Evolutionary conservation across 768 basidiomycete species (phyloP).

Genomic region (Myochromella boudieri): DNA sequence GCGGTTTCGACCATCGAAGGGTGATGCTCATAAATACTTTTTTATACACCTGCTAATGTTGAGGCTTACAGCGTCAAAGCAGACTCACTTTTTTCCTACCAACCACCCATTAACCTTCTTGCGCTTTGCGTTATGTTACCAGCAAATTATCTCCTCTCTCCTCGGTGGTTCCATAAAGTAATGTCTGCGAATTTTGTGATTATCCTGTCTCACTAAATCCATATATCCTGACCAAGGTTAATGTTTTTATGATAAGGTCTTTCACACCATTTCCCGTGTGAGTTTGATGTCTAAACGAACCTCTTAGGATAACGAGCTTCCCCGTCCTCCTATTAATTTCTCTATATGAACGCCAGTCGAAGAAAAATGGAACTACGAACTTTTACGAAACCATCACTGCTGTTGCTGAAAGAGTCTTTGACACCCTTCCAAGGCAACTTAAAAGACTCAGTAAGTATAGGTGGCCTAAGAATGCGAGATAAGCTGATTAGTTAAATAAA

Average conservation of each 20-base stretch:
- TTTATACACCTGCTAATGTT: neutral
- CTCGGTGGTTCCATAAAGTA: slow-evolving; percentile 98
- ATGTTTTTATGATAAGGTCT: slow-evolving; percentile 85
- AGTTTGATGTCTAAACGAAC: slow-evolving; percentile 1
- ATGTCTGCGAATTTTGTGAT: neutral
- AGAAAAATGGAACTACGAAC: slow-evolving; percentile 58
- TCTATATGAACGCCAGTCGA: slow-evolving; percentile 83
- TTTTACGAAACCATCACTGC: slow-evolving; percentile 74
- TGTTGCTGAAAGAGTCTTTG: slow-evolving; percentile 67
- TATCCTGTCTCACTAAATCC: neutral
- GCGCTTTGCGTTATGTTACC: slow-evolving; percentile 89
- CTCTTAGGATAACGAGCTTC: slow-evolving; percentile 70
- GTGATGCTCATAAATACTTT: slow-evolving; percentile 32
- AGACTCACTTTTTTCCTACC: slow-evolving; percentile 91
- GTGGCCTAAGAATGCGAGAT: neutral
- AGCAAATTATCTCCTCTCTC: slow-evolving; percentile 78
- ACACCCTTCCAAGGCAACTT: slow-evolving; percentile 72
- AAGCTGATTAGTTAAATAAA: neutral
- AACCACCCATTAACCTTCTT: slow-evolving; percentile 88
- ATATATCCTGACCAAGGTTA: slow-evolving; percentile 72
- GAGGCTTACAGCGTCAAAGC: slow-evolving; percentile 63
- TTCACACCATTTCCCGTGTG: neutral
- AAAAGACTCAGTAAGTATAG: slow-evolving; percentile 67
- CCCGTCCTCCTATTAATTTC: slow-evolving; percentile 81
- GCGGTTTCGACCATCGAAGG: slow-evolving; percentile 95